phyloP scores from a whole-genome alignment of 306 rosid species.

The Purshia tridentata region DNA sequence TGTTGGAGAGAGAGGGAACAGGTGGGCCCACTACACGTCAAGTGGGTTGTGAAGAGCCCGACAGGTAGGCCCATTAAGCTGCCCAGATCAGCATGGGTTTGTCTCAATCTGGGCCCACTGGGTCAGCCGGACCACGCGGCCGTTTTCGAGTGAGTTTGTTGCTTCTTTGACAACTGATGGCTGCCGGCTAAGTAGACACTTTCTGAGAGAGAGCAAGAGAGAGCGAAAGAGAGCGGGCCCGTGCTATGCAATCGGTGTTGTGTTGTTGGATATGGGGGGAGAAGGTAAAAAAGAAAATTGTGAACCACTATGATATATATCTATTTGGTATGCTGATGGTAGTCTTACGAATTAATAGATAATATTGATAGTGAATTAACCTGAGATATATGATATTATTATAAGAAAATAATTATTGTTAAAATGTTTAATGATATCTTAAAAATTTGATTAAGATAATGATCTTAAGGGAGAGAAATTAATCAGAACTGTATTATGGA shows the following conservation, averaged over 20 bases:
- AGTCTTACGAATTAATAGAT: no score
- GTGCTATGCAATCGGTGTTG: neutral
- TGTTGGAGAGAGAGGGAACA: slow-evolving; percentile 35
- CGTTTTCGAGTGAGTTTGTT: slow-evolving; percentile 34
- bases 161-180: slow-evolving; percentile 32
- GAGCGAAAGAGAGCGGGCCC: no score
- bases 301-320: no score
- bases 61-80: slow-evolving; percentile 45
- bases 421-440: no score
- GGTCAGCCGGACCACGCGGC: slow-evolving; percentile 51
- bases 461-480: neutral
- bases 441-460: slow-evolving; percentile 12
- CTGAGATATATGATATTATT: no score
- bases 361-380: no score
- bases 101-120: slow-evolving; percentile 22
- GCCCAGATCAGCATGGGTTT: slow-evolving; percentile 41
- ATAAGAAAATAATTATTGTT: no score
- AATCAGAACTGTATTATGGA: neutral
- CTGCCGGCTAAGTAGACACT: slow-evolving; percentile 59
- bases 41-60: slow-evolving; percentile 8
- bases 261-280: slow-evolving; percentile 1
- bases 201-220: neutral
- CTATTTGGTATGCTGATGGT: no score
- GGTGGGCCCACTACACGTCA: slow-evolving; percentile 55
- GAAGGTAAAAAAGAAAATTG: neutral